Percentiles rank a stretch among this genome's conserved stretches.
Conservation (phyloP, 495 filamentous ascomycete species). For the Penicillium macrosclerotiorum region DNA sequence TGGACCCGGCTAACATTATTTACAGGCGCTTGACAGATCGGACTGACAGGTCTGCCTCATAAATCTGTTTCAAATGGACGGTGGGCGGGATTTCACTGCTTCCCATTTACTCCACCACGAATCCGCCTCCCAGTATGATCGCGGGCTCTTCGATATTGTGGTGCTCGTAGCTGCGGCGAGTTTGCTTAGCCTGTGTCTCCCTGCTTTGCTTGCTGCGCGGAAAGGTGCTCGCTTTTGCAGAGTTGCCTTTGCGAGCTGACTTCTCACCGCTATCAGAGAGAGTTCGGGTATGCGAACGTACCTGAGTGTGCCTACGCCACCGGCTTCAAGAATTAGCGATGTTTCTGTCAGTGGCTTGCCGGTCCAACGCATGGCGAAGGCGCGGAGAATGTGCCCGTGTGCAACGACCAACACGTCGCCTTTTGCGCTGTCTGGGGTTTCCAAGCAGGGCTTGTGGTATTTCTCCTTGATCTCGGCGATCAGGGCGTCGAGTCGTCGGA, state of each 20-base stretch:
- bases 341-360: constrained; percentile 60
- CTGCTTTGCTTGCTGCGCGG: too few species aligned
- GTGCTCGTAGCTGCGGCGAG: constrained; percentile 62
- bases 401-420: constrained; percentile 67
- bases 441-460: constrained; percentile 47
- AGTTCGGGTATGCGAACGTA: constrained; percentile 25
- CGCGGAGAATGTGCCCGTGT: constrained; percentile 85
- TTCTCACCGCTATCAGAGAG: too few species aligned
- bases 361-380: constrained; percentile 88
- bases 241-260: too few species aligned
- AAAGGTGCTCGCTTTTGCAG: too few species aligned
- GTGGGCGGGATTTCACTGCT: too few species aligned
- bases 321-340: constrained; percentile 63
- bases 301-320: constrained; percentile 81
- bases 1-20: too few species aligned
- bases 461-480: constrained; percentile 68
- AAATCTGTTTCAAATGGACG: too few species aligned
- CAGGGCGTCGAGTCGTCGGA: constrained; percentile 65
- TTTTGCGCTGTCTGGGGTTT: constrained; percentile 43
- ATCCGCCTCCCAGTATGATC: constrained; percentile 58
- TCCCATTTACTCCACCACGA: constrained; percentile 45
- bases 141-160: constrained; percentile 66
- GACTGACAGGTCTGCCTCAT: too few species aligned
- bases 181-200: constrained; percentile 16
- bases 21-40: too few species aligned